A percentile compares a stretch with the other conserved stretches of the same genome.
These are phyloP conservation scores for Curvularia spicifera DNA, from an alignment of 2,329 filamentous ascomycete species.

Conservation along the genomic window DNA sequence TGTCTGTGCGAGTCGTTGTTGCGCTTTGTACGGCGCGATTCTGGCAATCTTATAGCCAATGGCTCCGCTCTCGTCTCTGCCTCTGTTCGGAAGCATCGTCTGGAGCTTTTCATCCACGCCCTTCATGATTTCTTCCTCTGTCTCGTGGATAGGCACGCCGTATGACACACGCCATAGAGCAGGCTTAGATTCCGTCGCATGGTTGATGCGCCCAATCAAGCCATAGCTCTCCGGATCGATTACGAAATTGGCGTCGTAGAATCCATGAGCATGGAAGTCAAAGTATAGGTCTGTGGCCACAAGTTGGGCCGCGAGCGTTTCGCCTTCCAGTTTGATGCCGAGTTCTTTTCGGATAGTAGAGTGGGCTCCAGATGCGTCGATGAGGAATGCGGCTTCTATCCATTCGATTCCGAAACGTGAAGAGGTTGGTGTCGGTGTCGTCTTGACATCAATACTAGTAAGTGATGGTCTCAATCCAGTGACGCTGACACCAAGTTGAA, in stretches of 20 bases:
- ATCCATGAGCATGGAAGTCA: conserved; percentile 48
- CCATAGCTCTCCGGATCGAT: conserved; percentile 49
- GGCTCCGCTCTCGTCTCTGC: conserved; percentile 24
- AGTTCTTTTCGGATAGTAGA: conserved; percentile 29
- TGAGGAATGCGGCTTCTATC: conserved; percentile 36
- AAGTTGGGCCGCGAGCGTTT: conserved; percentile 47
- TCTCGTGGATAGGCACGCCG: conserved; percentile 43
- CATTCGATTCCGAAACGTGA: conserved; percentile 2
- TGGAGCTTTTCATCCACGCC: conserved; percentile 38
- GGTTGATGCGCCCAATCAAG: conserved; percentile 45
- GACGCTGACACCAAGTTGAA: conserved; percentile 33
- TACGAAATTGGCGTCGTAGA: conserved; percentile 52
- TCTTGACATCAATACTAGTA: conserved; percentile 17
- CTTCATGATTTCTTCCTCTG: conserved; percentile 38
- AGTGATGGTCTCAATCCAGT: conserved; percentile 16
- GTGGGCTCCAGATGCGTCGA: conserved; percentile 44
- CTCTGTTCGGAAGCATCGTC: conserved; percentile 38
- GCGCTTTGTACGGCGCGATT: conserved; percentile 51
- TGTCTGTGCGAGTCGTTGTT: conserved; percentile 47
- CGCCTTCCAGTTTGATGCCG: conserved; percentile 37
- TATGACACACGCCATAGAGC: conserved; percentile 54
- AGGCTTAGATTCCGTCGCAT: conserved; percentile 11
- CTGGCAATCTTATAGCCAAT: conserved; percentile 42
- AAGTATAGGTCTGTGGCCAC: conserved; percentile 50
- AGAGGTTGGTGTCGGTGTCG: conserved; percentile 13